Evolutionary conservation across 768 basidiomycete species (phyloP), one percentile per base, ranked within the genome.

Genomic region (Mycena crocata): DNA sequence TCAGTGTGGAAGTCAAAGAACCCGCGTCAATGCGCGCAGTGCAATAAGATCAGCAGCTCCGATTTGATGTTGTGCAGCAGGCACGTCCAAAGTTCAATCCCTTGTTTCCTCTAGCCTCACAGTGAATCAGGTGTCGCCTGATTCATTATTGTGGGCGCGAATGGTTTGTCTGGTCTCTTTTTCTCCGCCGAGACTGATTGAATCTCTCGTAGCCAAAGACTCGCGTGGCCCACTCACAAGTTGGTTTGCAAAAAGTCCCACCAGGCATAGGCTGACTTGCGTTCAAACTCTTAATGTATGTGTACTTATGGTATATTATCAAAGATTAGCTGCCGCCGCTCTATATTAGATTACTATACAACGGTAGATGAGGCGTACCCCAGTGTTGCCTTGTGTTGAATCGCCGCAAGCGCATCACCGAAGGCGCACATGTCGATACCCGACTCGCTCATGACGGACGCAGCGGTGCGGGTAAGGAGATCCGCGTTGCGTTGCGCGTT

Each of bases 141-240:
- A 50, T 62, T 34, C 64, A 72, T 15, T 77, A 77, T 42, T 77
- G 76, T 58, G 52, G 69, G 30, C 54, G 52, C 3, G 68, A 73
- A 37, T 77, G 75, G 76, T 77, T 30, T 49, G 72, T 66, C 30
- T 37, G 8, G 1, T 8, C 44, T 44, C 55, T 31, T 32, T 21
- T 4, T 17, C 40, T 35, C 7, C 26, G 30, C 26, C 17, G 39
- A 17, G 9, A 37, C 31, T 66, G 1, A 57, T n/a, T 40, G 15
- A 5, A 23, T 39, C 13, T 62, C 2, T 26, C 32, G 40, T 39
- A 73, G 72, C 32, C 72, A 73, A 52, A 40, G 31, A 10, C 32
- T 31, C 34, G 67, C 66, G 21, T 73, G 72, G 72, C 72, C 69
- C 2, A 32, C 44, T 26, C 71, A 72, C 51, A 72, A 72, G 28